A percentile compares a stretch with the other conserved stretches of the same genome.
Conservation (phyloP, 176 grass and related monocot species). For the Urochloa ruziziensis region DNA sequence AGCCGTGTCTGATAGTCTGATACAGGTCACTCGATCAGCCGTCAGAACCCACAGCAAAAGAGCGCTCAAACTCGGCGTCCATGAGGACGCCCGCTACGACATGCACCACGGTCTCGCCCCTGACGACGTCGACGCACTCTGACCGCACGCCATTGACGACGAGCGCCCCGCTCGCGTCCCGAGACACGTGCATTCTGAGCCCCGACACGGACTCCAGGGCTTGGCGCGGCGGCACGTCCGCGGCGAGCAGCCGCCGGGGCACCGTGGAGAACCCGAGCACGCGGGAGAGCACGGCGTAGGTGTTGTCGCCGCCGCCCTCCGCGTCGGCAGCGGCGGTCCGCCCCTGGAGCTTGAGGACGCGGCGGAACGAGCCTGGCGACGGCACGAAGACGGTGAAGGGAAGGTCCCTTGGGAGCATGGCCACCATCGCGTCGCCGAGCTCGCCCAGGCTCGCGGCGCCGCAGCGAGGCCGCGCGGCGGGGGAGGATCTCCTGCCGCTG, state of each 20-base stretch:
- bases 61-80: constrained; percentile 86
- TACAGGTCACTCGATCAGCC: constrained; percentile 1
- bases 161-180: constrained; percentile 51
- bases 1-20: not conserved
- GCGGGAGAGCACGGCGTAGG: constrained; percentile 71
- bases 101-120: constrained; percentile 56
- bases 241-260: constrained; percentile 42
- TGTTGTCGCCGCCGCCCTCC: not conserved
- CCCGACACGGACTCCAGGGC: constrained; percentile 67
- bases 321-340: constrained; percentile 11
- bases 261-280: constrained; percentile 80
- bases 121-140: constrained; percentile 65
- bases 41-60: constrained; percentile 39
- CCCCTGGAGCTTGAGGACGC: constrained; percentile 34
- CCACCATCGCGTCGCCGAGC: constrained; percentile 77
- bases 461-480: not conserved
- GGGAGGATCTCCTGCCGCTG: not conserved
- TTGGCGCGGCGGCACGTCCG: constrained; percentile 30
- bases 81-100: constrained; percentile 70
- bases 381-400: constrained; percentile 80
- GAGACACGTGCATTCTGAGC: constrained; percentile 47
- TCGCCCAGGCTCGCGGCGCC: constrained; percentile 28
- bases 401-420: constrained; percentile 76
- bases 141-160: constrained; percentile 76
- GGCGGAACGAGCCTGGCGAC: constrained; percentile 43